These are phyloP conservation scores for Fusarium dlaminii DNA, from an alignment of 2,329 filamentous ascomycete species.

Conservation along the genomic window DNA sequence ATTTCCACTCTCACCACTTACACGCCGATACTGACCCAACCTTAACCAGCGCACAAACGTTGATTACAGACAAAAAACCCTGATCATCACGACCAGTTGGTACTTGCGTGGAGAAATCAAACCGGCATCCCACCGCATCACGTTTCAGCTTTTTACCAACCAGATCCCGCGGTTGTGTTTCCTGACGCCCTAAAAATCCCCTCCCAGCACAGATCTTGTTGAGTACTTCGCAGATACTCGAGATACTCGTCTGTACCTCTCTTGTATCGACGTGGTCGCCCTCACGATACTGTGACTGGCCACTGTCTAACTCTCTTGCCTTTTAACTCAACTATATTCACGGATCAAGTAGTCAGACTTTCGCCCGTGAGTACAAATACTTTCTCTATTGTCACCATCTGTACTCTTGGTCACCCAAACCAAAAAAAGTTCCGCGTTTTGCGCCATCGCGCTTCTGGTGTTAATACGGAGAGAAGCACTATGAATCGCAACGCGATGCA, in stretches of 20 bases:
- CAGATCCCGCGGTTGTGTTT: conserved; percentile 28
- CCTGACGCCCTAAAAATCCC: conserved; percentile 26
- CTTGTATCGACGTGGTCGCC: conserved; percentile 32
- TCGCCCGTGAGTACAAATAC: conserved; percentile 49
- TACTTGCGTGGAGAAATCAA: conserved; percentile 31
- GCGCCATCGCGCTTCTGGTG: conserved; percentile 25
- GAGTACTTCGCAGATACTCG: conserved; percentile 38
- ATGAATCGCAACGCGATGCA: not conserved
- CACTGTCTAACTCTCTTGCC: conserved; percentile 28
- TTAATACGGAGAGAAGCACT: not conserved
- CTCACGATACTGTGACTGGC: conserved; percentile 37
- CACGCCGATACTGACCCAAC: conserved; percentile 10
- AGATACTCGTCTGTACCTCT: conserved; percentile 42
- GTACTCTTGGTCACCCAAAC: conserved; percentile 4
- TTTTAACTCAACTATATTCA: not conserved
- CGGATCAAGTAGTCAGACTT: conserved; percentile 39
- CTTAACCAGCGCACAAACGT: not conserved
- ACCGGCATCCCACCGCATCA: conserved; percentile 19
- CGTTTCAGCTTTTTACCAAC: conserved; percentile 27
- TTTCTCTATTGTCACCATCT: conserved; percentile 21
- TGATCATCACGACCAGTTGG: conserved; percentile 11
- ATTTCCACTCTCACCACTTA: conserved; percentile 2
- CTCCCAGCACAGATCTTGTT: conserved; percentile 34
- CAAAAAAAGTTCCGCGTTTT: conserved; percentile 24
- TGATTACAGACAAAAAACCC: not conserved